Evolutionary conservation across 176 grass and related monocot species (phyloP).

Genomic region (Pharus latifolius): DNA sequence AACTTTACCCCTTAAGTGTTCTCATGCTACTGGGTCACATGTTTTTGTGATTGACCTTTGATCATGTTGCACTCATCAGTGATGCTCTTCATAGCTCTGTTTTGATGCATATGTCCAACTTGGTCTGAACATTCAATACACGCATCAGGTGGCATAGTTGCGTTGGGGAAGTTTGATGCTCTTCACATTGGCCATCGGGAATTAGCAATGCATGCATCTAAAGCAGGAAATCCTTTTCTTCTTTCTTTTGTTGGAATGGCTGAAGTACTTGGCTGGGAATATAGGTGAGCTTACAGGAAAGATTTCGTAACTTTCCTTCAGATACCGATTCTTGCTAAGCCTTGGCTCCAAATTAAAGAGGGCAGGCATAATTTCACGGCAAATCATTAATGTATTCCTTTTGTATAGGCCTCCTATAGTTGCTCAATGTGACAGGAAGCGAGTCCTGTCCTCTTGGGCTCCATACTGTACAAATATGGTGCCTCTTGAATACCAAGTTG

Average conservation of each 20-base stretch:
- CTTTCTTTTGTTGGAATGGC: constrained; percentile 96
- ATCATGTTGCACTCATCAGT: neutral
- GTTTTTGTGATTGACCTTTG: neutral
- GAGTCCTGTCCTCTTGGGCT: constrained; percentile 82
- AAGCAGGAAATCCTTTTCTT: constrained; percentile 75
- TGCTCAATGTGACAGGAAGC: constrained; percentile 70
- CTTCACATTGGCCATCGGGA: constrained; percentile 93
- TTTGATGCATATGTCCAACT: neutral
- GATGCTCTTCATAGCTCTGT: neutral
- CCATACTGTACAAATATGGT: constrained; percentile 44
- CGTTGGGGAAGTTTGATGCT: constrained; percentile 98
- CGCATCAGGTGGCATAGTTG: constrained; percentile 84
- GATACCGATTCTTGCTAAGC: neutral
- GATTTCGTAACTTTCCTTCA: neutral
- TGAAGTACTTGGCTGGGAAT: constrained; percentile 93
- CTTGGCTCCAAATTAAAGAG: neutral
- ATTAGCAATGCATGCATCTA: constrained; percentile 82
- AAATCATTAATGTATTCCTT: neutral
- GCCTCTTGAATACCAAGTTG: constrained; percentile 73
- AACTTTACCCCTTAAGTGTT: neutral
- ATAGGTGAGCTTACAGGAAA: constrained; percentile 43
- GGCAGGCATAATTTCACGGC: neutral
- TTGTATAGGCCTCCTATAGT: constrained; percentile 74
- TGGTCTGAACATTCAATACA: constrained; percentile 1
- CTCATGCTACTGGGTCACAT: neutral